A percentile compares a stretch with the other conserved stretches of the same genome.
These are phyloP conservation scores for Massariosphaeria phaeospora DNA, from an alignment of 495 filamentous ascomycete genomes.

Conservation along the genomic window DNA sequence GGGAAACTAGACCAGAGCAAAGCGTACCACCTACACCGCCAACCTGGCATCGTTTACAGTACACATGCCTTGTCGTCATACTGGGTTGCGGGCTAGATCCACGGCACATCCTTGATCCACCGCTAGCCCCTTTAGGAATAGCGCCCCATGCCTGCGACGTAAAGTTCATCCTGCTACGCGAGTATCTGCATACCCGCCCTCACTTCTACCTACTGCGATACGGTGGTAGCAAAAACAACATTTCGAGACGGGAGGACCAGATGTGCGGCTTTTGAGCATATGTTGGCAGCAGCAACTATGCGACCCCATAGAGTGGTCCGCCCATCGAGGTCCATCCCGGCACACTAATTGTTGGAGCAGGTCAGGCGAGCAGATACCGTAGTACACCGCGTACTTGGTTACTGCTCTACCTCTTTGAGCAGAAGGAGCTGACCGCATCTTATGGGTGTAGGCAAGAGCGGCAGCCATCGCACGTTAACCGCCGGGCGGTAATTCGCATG, in stretches of 20 bases:
- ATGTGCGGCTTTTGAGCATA: not conserved
- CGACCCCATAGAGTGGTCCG: not conserved
- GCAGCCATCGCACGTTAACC: not conserved
- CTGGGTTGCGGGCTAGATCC: too few relatives aligned
- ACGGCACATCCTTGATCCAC: too few relatives aligned
- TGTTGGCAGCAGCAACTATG: not conserved
- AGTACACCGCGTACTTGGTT: not conserved
- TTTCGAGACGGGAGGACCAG: not conserved
- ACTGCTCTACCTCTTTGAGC: not conserved
- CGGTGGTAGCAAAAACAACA: not conserved
- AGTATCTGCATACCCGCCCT: too few relatives aligned
- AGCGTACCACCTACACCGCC: too few relatives aligned
- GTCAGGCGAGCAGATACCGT: not conserved
- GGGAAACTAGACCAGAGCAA: too few relatives aligned
- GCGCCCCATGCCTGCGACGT: too few relatives aligned
- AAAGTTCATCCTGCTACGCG: too few relatives aligned
- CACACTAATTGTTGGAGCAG: not conserved
- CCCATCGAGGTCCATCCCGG: constrained; percentile 2
- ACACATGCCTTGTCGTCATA: too few relatives aligned
- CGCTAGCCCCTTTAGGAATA: too few relatives aligned
- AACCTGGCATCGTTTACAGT: too few relatives aligned
- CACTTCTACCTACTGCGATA: too few relatives aligned
- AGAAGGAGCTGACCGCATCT: not conserved
- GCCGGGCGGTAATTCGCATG: not conserved
- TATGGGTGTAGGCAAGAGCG: not conserved